Evolutionary conservation across 108 stramenopile genomes (phyloP), one percentile per base, ranked within the genome.

Genomic region (Fragilaria crotonensis): DNA sequence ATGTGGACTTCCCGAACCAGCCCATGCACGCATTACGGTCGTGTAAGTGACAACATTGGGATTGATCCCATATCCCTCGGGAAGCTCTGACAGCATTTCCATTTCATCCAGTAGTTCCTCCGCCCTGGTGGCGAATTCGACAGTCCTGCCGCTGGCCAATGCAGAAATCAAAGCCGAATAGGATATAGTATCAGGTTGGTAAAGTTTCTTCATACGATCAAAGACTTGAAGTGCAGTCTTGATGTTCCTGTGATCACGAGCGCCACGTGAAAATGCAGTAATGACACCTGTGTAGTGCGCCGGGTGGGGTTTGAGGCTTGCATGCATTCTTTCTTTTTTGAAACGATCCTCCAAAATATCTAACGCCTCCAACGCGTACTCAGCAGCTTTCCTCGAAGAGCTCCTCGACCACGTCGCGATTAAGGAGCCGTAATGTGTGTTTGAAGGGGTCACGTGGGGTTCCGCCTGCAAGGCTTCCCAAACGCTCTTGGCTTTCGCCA

Each of bases 351-450:
- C 85, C 80, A 87, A 81, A 4, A 71, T 64, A 25, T 68, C 48
- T 7, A 87, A 45, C 48, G 84, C 54, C 7, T 28, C 51, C 26
- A 77, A 23, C 0, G 85, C 82, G 46, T 79, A 63, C 1, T 75
- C 63, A 9, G 60, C 64, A 21, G 82, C 75, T 48, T 83, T 66
- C 18, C 36, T 7, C 52, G 77, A 61, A 47, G 68, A 64, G 17
- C 74, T 78, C 62, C 73, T 73, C 2, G 81, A 64, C 79, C 79
- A 80, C 21, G 76, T 80, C 62, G 71, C 74, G 44, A 86, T 78
- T 2, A 56, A 21, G 23, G n/a, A 2, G 30, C 54, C 33, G 23
- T 22, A 33, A 7, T 33, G 30, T 19, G 1, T 4, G 19, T 19
- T 19, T 33, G n/a, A 33, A 2, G 33, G 54, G 19, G 3, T 18